These are phyloP conservation scores for Myxozyma neotropica DNA, from an alignment of 805 yeast genomes.

Conservation along the genomic window DNA sequence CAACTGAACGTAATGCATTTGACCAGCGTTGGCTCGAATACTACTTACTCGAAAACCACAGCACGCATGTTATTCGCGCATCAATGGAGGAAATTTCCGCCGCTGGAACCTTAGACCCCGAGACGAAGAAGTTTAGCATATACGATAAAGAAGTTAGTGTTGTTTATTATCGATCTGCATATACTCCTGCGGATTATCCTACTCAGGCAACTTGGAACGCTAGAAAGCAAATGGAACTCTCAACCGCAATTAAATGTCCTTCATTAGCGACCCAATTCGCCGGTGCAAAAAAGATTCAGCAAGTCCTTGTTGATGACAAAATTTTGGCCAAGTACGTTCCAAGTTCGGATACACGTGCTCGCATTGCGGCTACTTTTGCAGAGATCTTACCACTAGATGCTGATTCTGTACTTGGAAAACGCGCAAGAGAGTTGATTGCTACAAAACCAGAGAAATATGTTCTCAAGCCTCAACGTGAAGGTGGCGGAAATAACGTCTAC, in stretches of 20 bases:
- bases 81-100: conserved; percentile 61
- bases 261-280: conserved; percentile 83
- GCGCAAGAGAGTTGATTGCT: conserved; percentile 31
- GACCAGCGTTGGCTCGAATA: conserved; percentile 89
- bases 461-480: conserved; percentile 96
- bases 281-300: conserved; percentile 94
- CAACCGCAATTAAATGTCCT: conserved; percentile 89
- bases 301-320: conserved; percentile 65
- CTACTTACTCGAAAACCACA: conserved; percentile 57
- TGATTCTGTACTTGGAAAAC: conserved; percentile 43
- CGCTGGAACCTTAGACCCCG: conserved; percentile 24
- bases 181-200: conserved; percentile 79
- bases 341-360: conserved; percentile 35
- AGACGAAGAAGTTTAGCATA: conserved; percentile 13
- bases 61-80: conserved; percentile 64
- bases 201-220: conserved; percentile 73
- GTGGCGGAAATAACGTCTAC: conserved; percentile 96
- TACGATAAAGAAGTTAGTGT: conserved; percentile 70
- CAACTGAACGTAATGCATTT: conserved; percentile 81
- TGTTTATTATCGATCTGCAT: conserved; percentile 88
- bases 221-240: conserved; percentile 68
- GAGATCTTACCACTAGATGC: conserved; percentile 82
- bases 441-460: conserved; percentile 67
- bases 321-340: conserved; percentile 54
- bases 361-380: conserved; percentile 66